Conservation (phyloP, 495 filamentous ascomycete species). For the Lophiostoma macrostomum region DNA sequence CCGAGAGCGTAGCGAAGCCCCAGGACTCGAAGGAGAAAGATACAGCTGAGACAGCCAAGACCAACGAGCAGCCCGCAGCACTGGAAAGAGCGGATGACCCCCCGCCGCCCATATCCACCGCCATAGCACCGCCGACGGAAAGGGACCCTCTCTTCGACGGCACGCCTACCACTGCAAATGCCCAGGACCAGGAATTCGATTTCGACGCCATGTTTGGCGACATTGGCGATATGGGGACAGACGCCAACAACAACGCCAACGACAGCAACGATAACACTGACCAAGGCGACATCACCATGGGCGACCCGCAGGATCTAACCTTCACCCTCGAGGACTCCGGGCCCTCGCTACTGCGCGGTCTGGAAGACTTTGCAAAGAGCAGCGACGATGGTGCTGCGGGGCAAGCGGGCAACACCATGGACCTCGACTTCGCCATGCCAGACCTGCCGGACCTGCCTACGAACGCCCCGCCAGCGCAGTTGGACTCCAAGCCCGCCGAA, state of each 20-base stretch:
- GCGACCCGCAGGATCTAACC: slow-evolving; percentile 14
- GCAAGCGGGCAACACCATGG: not conserved
- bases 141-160: slow-evolving; percentile 23
- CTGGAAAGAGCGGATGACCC: slow-evolving; percentile 1
- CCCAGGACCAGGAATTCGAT: slow-evolving; percentile 24
- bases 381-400: not conserved
- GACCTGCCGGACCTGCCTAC: slow-evolving; percentile 21
- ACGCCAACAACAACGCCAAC: not conserved
- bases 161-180: slow-evolving; percentile 23
- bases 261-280: not conserved
- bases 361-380: slow-evolving; percentile 32
- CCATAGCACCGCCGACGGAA: not conserved
- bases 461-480: not conserved
- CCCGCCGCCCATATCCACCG: slow-evolving; percentile 6
- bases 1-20: no score
- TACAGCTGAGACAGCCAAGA: not conserved
- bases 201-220: slow-evolving; percentile 33
- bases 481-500: not conserved
- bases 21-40: not conserved
- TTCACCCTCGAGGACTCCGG: slow-evolving; percentile 27
- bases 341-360: slow-evolving; percentile 30
- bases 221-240: no score
- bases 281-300: slow-evolving; percentile 12
- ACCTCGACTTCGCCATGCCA: slow-evolving; percentile 27
- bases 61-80: not conserved